Conservation (phyloP, 192 early-diverging fungal species). For the Obelidium mucronatum region DNA sequence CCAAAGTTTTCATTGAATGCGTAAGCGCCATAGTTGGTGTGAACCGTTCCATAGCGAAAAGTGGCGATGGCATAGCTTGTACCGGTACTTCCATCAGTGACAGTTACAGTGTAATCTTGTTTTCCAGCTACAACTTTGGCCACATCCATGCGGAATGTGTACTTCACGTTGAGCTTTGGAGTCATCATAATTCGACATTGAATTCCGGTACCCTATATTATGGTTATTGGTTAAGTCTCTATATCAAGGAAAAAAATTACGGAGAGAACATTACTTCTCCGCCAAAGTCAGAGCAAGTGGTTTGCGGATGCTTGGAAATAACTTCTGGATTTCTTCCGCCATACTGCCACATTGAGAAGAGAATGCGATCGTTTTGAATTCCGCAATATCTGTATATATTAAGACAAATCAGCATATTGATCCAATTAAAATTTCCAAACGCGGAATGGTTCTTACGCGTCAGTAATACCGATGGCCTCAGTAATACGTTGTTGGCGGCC, state of each 20-base stretch:
- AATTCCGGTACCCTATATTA: slow-evolving; percentile 19
- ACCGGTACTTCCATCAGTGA: not conserved
- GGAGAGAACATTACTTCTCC: no score
- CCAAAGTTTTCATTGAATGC: slow-evolving; percentile 7
- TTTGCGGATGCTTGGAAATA: not conserved
- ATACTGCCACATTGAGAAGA: slow-evolving; percentile 9
- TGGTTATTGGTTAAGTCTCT: no score
- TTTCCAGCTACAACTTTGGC: not conserved
- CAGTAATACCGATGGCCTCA: no score
- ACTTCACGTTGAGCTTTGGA: slow-evolving; percentile 4
- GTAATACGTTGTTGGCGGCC: no score
- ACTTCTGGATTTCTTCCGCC: not conserved
- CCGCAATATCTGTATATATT: no score
- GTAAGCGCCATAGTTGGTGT: slow-evolving; percentile 12
- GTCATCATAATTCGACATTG: not conserved
- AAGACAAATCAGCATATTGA: no score
- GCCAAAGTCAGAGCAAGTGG: not conserved
- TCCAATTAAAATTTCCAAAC: no score
- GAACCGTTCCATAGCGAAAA: not conserved
- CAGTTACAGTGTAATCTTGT: slow-evolving; percentile 12
- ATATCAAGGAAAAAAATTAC: no score
- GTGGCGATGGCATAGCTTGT: not conserved
- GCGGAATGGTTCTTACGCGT: no score
- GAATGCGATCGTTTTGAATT: slow-evolving; percentile 14
- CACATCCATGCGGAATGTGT: slow-evolving; percentile 7